These are phyloP conservation scores for Aureobasidium lini DNA, from an alignment of 2,329 filamentous ascomycete species.

Conservation along the genomic window DNA sequence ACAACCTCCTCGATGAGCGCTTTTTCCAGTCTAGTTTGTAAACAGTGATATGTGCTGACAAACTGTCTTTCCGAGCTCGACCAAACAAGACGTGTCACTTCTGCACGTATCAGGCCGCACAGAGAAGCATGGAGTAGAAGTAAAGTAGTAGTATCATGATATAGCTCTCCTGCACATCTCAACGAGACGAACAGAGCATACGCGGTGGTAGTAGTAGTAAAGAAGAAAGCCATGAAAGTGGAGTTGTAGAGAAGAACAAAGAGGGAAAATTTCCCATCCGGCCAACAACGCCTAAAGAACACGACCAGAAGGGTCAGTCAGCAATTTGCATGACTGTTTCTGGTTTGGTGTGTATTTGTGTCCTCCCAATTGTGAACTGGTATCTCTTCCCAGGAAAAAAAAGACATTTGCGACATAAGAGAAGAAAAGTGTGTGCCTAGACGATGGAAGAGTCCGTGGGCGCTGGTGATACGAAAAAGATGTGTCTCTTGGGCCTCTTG, in stretches of 20 bases:
- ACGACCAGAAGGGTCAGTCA: too few species aligned
- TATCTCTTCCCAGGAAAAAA: background rate
- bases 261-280: background rate
- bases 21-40: too few species aligned
- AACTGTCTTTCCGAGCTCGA: too few species aligned
- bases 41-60: too few species aligned
- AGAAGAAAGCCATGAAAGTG: background rate
- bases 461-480: background rate
- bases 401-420: background rate
- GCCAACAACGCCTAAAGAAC: background rate
- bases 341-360: background rate
- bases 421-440: background rate
- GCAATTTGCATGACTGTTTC: too few species aligned
- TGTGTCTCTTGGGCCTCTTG: background rate
- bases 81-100: too few species aligned
- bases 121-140: background rate
- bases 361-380: background rate
- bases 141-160: background rate
- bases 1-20: background rate
- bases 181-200: background rate
- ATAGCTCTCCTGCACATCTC: background rate
- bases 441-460: background rate
- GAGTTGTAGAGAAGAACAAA: background rate
- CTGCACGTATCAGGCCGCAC: too few species aligned
- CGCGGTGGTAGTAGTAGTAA: background rate